A percentile compares a stretch with the other conserved stretches of the same genome.
Evolutionary conservation across 495 filamentous ascomycete species (phyloP).

Genomic region (Penicillium malachiteum): DNA sequence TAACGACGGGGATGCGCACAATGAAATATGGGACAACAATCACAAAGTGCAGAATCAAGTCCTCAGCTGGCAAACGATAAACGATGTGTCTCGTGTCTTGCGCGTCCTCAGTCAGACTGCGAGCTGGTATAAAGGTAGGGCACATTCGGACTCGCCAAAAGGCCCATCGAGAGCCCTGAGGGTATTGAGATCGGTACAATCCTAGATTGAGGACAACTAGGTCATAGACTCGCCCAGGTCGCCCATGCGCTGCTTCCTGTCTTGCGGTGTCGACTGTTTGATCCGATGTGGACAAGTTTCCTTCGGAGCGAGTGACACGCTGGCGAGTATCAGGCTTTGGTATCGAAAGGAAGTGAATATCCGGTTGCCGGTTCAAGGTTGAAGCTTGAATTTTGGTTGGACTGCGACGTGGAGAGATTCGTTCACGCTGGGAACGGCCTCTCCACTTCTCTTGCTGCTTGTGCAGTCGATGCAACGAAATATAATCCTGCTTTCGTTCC

Average conservation of each 20-base stretch:
- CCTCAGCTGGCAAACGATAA: slow-evolving; percentile 3
- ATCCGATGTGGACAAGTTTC: background rate
- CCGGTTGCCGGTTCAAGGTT: slow-evolving; percentile 1
- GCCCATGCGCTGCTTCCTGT: background rate
- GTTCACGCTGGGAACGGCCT: slow-evolving; percentile 5
- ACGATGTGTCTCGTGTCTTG: slow-evolving; percentile 1
- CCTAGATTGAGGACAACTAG: slow-evolving; percentile 17
- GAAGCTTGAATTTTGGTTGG: background rate
- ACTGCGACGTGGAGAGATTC: slow-evolving; percentile 11
- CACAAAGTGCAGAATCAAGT: slow-evolving; percentile 14
- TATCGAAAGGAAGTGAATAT: slow-evolving; percentile 7
- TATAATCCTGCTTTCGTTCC: slow-evolving; percentile 17
- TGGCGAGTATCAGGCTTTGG: background rate
- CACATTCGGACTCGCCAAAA: slow-evolving; percentile 5
- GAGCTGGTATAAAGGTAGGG: slow-evolving; percentile 1
- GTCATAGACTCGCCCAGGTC: background rate
- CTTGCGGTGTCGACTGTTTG: background rate
- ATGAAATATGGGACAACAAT: slow-evolving; percentile 16
- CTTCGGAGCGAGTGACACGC: background rate
- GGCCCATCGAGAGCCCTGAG: background rate
- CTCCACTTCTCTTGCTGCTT: slow-evolving; percentile 24
- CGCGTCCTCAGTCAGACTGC: background rate
- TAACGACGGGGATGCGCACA: slow-evolving; percentile 5
- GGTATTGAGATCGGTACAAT: slow-evolving; percentile 10
- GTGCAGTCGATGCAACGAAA: slow-evolving; percentile 11